Percentiles rank a stretch among this genome's conserved stretches.
Conservation (phyloP, 1,139 yeast genomes). For the Yamadazyma dushanensis region DNA sequence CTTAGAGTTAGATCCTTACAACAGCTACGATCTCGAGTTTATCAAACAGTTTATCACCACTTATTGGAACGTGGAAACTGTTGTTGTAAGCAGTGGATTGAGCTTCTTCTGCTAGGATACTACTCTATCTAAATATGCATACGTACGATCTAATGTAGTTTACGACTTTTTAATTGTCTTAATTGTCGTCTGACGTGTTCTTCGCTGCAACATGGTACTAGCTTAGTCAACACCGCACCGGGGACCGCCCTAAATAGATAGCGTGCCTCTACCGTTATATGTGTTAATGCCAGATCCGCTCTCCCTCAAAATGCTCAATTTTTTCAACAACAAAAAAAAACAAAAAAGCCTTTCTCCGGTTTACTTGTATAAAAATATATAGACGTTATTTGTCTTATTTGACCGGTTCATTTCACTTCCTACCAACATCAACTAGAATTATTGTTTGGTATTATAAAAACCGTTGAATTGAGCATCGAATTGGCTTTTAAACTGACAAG, state of each 20-base stretch:
- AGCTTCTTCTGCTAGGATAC: slow-evolving; percentile 15
- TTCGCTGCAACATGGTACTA: too few relatives aligned
- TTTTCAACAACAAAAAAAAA: slow-evolving; percentile 6
- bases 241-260: background rate
- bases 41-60: slow-evolving; percentile 48
- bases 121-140: too few relatives aligned
- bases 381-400: background rate
- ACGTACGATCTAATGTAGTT: too few relatives aligned
- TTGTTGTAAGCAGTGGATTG: slow-evolving; percentile 15
- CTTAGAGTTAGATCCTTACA: slow-evolving; percentile 76
- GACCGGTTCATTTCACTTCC: too few relatives aligned
- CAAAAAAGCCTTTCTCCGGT: background rate
- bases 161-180: too few relatives aligned
- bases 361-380: too few relatives aligned
- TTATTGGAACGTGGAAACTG: slow-evolving; percentile 30
- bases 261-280: background rate
- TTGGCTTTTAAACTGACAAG: too few relatives aligned
- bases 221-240: too few relatives aligned
- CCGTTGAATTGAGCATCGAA: too few relatives aligned
- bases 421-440: too few relatives aligned
- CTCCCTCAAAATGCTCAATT: slow-evolving; percentile 2
- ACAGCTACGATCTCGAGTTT: slow-evolving; percentile 56
- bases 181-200: too few relatives aligned
- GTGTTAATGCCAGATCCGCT: background rate
- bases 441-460: too few relatives aligned